Evolutionary conservation across 1,139 yeast species (phyloP).

Genomic region (Meyerozyma smithsonii): DNA sequence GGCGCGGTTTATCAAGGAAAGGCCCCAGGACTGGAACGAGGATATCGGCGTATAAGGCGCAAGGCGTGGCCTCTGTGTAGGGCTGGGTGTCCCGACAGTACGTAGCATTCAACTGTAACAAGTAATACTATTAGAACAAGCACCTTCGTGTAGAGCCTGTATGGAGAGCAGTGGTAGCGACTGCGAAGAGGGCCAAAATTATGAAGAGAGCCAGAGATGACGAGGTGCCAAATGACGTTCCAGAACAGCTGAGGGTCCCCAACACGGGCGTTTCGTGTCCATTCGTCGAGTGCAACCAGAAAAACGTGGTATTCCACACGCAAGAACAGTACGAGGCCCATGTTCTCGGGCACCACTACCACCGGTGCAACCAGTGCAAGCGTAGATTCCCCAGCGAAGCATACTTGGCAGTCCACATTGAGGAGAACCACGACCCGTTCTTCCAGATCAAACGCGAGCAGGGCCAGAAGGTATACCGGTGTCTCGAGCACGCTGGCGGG

Average conservation of each 20-base stretch:
- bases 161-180: background rate
- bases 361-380: constrained; percentile 39
- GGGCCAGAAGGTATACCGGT: constrained; percentile 37
- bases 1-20: constrained; percentile 70
- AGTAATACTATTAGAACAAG: too few species aligned
- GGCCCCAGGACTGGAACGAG: constrained; percentile 83
- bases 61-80: background rate
- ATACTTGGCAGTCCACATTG: constrained; percentile 43
- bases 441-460: constrained; percentile 26
- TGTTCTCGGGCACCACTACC: constrained; percentile 16
- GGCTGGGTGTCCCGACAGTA: background rate
- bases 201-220: background rate
- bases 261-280: background rate
- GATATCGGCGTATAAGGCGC: constrained; percentile 64
- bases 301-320: constrained; percentile 11
- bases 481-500: constrained; percentile 26
- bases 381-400: constrained; percentile 35
- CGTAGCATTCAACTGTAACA: too few species aligned
- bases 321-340: constrained; percentile 29
- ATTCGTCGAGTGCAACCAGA: background rate
- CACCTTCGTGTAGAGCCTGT: too few species aligned
- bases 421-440: constrained; percentile 52
- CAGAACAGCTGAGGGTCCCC: background rate
- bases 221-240: background rate
- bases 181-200: background rate